A percentile compares a stretch with the other conserved stretches of the same genome.
Conservation (phyloP, 2,329 filamentous ascomycete species). For the Emergomyces pasteurianus region DNA sequence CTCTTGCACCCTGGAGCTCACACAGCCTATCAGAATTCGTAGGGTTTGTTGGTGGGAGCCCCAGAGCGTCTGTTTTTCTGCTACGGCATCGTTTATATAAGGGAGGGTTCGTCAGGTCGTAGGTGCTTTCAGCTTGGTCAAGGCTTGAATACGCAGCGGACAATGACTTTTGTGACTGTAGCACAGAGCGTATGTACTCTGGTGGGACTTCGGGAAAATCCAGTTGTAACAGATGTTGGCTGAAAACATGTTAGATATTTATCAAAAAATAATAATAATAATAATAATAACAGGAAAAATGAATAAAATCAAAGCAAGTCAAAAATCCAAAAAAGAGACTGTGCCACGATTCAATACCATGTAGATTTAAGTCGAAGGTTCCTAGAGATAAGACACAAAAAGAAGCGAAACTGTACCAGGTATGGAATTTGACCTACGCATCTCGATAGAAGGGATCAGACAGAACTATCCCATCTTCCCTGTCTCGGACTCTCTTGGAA, state of each 20-base stretch:
- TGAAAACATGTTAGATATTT: conserved; percentile 8
- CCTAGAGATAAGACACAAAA: not conserved
- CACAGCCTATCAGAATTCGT: not conserved
- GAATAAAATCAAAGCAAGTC: not conserved
- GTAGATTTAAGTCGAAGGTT: not conserved
- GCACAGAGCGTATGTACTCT: not conserved
- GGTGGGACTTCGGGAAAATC: not conserved
- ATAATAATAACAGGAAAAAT: not conserved
- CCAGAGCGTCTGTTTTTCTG: not conserved
- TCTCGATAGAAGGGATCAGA: conserved; percentile 11
- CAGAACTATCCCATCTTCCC: conserved; percentile 16
- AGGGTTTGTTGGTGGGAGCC: not conserved
- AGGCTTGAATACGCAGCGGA: conserved; percentile 20
- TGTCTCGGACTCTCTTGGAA: conserved; percentile 17
- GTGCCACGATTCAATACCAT: not conserved
- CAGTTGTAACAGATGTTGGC: conserved; percentile 17
- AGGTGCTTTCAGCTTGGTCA: conserved; percentile 13
- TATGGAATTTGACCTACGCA: conserved; percentile 13
- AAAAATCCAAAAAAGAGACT: not conserved
- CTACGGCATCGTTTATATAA: not conserved
- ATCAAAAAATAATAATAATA: not conserved
- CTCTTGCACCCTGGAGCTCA: not conserved
- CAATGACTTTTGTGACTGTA: conserved; percentile 6
- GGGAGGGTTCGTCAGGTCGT: conserved; percentile 5
- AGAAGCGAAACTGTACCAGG: conserved; percentile 4